Evolutionary conservation across 306 rosid genomes (phyloP).

Genomic region (Cucurbita moschata): DNA sequence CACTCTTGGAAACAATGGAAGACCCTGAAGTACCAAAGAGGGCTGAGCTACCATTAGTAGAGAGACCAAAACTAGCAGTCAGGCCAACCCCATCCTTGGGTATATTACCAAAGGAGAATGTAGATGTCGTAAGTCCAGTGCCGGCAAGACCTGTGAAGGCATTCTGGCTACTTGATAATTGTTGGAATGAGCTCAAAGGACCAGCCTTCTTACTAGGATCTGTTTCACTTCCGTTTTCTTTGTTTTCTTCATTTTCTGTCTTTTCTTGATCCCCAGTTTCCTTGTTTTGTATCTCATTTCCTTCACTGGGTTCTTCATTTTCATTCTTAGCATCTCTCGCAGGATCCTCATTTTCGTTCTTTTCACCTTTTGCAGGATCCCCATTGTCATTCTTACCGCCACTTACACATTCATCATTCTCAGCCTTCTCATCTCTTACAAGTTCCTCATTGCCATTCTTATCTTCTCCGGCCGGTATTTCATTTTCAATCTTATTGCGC

Average conservation of each 20-base stretch:
- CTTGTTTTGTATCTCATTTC: slow-evolving; percentile 5
- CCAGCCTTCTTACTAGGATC: slow-evolving; percentile 41
- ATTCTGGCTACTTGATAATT: slow-evolving; percentile 78
- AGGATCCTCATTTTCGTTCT: slow-evolving; percentile 1
- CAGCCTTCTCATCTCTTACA: not conserved
- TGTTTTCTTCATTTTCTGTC: slow-evolving; percentile 20
- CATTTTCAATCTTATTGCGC: not conserved
- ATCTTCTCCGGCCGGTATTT: not conserved
- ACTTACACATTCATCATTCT: not conserved
- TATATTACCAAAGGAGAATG: slow-evolving; percentile 63
- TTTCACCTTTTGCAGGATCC: not conserved
- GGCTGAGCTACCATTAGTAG: slow-evolving; percentile 55
- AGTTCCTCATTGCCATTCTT: not conserved
- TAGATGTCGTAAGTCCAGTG: slow-evolving; percentile 62
- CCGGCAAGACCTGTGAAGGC: slow-evolving; percentile 96
- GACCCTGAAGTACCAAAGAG: slow-evolving; percentile 38
- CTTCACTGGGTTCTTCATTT: slow-evolving; percentile 4
- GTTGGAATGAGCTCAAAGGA: slow-evolving; percentile 64
- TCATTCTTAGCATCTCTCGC: slow-evolving; percentile 5
- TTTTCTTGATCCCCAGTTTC: slow-evolving; percentile 15
- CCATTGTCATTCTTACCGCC: slow-evolving; percentile 1
- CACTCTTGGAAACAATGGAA: slow-evolving; percentile 41
- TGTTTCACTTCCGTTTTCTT: slow-evolving; percentile 27
- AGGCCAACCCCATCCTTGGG: slow-evolving; percentile 38
- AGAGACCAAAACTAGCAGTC: slow-evolving; percentile 44